Base-by-base conservation (phyloP, 2,329 filamentous ascomycete species). In the Tolypocladium sp. region DNA sequence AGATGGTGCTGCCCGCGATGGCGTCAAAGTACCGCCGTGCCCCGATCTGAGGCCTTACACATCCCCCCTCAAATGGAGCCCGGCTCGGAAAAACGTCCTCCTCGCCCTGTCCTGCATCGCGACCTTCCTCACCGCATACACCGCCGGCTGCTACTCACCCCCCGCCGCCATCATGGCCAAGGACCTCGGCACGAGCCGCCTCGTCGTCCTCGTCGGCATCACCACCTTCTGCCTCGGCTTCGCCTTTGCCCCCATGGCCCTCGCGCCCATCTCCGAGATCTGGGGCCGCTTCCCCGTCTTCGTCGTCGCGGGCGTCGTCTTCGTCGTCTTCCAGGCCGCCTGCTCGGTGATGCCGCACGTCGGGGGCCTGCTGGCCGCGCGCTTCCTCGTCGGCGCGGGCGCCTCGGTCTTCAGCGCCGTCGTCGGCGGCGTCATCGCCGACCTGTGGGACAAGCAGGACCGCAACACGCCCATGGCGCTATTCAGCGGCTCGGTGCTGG, bases 391-490 rank as follows among this genome's bases (percentile, higher is more conserved):
- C 12, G 92, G 92, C 1, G 84, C 86, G n/a, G 90, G 89, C 8
- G 87, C 84, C 7, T 91, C 87, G 55, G 86, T 81, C 0, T 96
- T 95, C 69, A 91, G 88, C 52, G 94, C 91, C 27, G 92, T 96
- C 81, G 88, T 96, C 0, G 92, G 92, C n/a, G 92, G 92, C 4
- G 89, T 97, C 4, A 88, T 97, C 46, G 88, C 89, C 56, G 92
- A 97, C 68, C 83, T 96, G 60, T 96, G 92, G 75, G 83, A 87
- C 55, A 85, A 90, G 12, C 77, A 89, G 60, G 86, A 90, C 52
- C 81, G 93, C 40, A 96, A 97, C 66, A 91, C 88, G 0, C 90
- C 92, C 0, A 96, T 97, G 93, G 88, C 91, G 0, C 70, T 96
- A 0, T 97, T 96, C 71, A 89, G 88, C n/a, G 90, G 88, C 0